Base-by-base conservation (phyloP, 768 basidiomycete genomes). In the Lepiota subincarnata region DNA sequence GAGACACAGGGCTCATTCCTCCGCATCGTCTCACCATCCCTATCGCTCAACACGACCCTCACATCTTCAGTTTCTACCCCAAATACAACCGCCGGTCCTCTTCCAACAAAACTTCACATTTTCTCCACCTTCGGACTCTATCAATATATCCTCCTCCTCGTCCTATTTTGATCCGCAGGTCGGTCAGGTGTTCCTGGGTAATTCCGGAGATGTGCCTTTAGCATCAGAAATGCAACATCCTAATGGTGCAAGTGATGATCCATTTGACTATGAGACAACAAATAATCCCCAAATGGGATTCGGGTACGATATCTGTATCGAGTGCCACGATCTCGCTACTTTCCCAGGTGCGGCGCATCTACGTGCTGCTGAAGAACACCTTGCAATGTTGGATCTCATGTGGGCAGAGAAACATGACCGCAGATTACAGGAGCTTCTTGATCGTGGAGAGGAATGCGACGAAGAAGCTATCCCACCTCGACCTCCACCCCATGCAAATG, bases 221-320 rank as follows among this genome's bases (percentile, higher is more conserved):
- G 64, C 67, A 1, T 62, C 62, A 0, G 70, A 73, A 41, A 44
- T 39, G 6, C 53, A 38, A n/a, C 53, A 38, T 35, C 35, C 50
- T 5, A 37, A n/a, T 1, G 48, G 14, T 11, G 41, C 8, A 18
- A 47, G 58, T 4, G 72, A 73, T 36, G 74, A 76, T 56, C 73
- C 73, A 7, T 79, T 80, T 62, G 68, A 73, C 45, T 77, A 72
- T 46, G 41, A 51, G 3, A 56, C 60, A 16, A 76, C 73, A 36
- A 80, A 79, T 58, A 66, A 73, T 53, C 76, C 78, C 0, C 58
- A 57, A 24, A 61, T 71, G n/a, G 84, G 83, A 31, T 72, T 77
- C 55, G 89, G 88, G 13, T 93, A 84, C 63, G 86, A 92, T 62
- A 81, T 96, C 39, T 94, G 91, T 66, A 80, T 96, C 56, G 92